Evolutionary conservation across 2,329 filamentous ascomycete species (phyloP), one percentile per base, ranked within the genome.

Genomic region (Helicocarpus griseus): DNA sequence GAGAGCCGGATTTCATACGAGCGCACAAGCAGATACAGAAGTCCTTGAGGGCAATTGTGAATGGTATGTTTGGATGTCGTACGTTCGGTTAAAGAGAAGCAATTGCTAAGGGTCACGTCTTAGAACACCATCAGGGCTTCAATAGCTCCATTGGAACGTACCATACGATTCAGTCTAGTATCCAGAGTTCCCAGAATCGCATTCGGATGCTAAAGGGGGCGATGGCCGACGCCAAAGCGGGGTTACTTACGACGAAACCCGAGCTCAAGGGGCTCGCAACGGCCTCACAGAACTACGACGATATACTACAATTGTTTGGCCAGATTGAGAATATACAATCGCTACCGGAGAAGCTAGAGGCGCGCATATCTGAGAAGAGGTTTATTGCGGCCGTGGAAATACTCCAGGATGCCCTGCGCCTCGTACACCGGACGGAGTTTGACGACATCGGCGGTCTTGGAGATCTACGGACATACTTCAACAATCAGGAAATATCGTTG

Each of bases 131-230:
- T 65, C 93, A 98, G 69, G 94, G 93, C 44, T 98, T 98, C 78
- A 98, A 97, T 72, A 95, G 89, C 69, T 96, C 91, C 48, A 97
- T 98, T 57, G 93, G 91, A 68, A 97, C 91, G 19, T 98, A 97
- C 65, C 94, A 98, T 75, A 96, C 95, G 70, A 98, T 98, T 55
- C 93, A 98, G 68, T 82, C 84, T 49, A 95, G 89, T 69, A 93
- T 98, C 58, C 87, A 91, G 61, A 77, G 81, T 48, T 95, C 89
- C 14, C 93, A 98, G 69, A 83, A 83, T 62, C 83, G 89, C 54
- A 88, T 98, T 50, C 82, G 91, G 53, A 75, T 77, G 11, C 75
- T 98, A 56, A 93, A 91, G 67, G 82, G 89, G 52, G 89, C 88
- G n/a, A 75, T 98, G 52, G 79, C 83, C 13, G 79, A 82, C 50